Percentiles rank a stretch among this genome's conserved stretches.
Evolutionary conservation across 305 asterid genomes (phyloP).

Genomic region (Fraxinus angustifolia): DNA sequence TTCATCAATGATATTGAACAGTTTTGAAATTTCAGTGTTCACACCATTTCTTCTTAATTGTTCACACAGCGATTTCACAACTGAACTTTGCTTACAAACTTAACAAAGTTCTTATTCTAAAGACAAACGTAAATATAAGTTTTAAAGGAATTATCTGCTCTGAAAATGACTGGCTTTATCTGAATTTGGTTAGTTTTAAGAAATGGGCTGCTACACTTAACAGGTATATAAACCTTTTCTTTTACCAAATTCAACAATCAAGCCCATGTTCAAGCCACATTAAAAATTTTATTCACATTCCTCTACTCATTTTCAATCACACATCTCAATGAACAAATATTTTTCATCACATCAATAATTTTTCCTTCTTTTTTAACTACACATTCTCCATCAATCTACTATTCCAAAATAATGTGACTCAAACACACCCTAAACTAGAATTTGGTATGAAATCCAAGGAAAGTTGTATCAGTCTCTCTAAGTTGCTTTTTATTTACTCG

Average conservation of each 20-base stretch:
- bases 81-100: background rate
- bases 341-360: too few relatives aligned
- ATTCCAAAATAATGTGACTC: too few relatives aligned
- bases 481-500: background rate
- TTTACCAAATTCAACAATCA: background rate
- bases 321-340: too few relatives aligned
- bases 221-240: background rate
- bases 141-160: background rate
- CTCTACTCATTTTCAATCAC: too few relatives aligned
- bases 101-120: background rate
- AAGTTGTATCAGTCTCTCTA: background rate
- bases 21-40: background rate
- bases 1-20: background rate
- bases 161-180: background rate
- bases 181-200: background rate
- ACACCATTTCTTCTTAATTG: background rate
- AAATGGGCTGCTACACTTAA: background rate
- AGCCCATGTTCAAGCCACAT: too few relatives aligned
- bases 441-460: background rate
- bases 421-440: background rate
- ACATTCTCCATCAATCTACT: too few relatives aligned
- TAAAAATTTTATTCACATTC: too few relatives aligned
- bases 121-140: background rate
- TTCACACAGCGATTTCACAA: background rate
- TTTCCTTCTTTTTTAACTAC: too few relatives aligned